Conservation (phyloP, 352 stramenopile species). For the Phytophthora litchii region DNA sequence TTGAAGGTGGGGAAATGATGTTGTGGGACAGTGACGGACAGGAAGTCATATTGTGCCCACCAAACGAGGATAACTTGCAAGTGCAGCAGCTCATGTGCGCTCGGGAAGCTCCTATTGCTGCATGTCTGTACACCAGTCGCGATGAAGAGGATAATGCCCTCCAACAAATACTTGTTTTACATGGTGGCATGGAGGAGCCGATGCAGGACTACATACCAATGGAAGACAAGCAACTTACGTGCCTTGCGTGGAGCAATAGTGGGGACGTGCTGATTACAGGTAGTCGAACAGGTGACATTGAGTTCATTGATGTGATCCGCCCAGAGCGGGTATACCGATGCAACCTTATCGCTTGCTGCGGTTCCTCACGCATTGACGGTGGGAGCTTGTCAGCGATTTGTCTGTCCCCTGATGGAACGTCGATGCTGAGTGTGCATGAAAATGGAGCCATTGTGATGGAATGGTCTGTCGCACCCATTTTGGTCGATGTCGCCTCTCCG, state of each 20-base stretch:
- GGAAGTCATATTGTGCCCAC: constrained; percentile 30
- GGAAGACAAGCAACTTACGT: constrained; percentile 44
- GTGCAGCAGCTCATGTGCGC: constrained; percentile 40
- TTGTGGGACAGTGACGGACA: constrained; percentile 41
- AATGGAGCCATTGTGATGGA: constrained; percentile 33
- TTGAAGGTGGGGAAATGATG: constrained; percentile 36
- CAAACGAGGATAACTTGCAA: constrained; percentile 28
- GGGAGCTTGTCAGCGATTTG: constrained; percentile 33
- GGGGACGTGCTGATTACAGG: constrained; percentile 35
- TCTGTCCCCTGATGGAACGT: constrained; percentile 39
- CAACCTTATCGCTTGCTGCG: constrained; percentile 28
- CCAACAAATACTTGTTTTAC: constrained; percentile 44
- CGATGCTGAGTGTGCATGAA: constrained; percentile 41
- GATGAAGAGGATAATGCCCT: constrained; percentile 32
- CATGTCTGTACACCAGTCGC: constrained; percentile 33
- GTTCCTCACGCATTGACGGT: constrained; percentile 7
- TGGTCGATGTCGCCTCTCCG: constrained; percentile 20
- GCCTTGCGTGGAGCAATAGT: constrained; percentile 39
- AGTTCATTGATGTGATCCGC: constrained; percentile 42
- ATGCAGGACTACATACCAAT: constrained; percentile 43
- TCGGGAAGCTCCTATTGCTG: constrained; percentile 37
- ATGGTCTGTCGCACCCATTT: constrained; percentile 40
- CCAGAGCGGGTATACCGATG: constrained; percentile 39
- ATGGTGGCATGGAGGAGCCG: constrained; percentile 41
- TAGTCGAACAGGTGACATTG: constrained; percentile 32